These are phyloP conservation scores for Flammula alnicola DNA, from an alignment of 1,284 basidiomycete species.

Conservation along the genomic window DNA sequence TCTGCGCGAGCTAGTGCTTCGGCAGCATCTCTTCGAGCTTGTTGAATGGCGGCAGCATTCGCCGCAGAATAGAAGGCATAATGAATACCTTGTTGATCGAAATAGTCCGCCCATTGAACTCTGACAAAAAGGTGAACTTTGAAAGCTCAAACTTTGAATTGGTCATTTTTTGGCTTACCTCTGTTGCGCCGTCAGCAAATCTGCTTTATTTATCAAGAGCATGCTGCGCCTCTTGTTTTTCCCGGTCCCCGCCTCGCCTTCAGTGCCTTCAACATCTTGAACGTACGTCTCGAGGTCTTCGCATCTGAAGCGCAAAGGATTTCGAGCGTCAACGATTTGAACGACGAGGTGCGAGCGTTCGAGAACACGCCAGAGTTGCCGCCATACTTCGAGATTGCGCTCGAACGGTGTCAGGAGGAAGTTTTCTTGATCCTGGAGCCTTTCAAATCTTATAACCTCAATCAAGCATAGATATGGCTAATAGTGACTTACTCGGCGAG, in stretches of 20 bases:
- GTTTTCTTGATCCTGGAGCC: constrained; percentile 79
- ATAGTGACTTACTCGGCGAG: constrained; percentile 72
- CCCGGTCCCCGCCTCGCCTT: constrained; percentile 79
- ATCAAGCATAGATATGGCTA: not conserved
- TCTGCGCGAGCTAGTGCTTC: constrained; percentile 29
- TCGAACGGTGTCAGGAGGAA: constrained; percentile 94
- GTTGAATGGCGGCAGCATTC: constrained; percentile 85
- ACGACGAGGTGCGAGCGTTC: constrained; percentile 94
- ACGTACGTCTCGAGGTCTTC: constrained; percentile 93
- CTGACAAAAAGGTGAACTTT: constrained; percentile 18
- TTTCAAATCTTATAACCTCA: constrained; percentile 33
- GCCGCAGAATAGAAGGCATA: constrained; percentile 98
- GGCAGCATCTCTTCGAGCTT: constrained; percentile 65
- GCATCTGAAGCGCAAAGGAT: constrained; percentile 90
- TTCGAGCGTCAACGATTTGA: constrained; percentile 95
- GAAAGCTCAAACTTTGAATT: not conserved
- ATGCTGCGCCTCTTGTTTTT: constrained; percentile 77
- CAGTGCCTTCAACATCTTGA: constrained; percentile 73
- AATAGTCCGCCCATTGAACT: constrained; percentile 89
- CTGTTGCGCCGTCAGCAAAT: constrained; percentile 88
- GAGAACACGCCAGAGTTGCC: constrained; percentile 93
- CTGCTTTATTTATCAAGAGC: constrained; percentile 95
- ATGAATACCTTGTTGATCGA: constrained; percentile 79
- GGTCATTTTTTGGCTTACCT: constrained; percentile 52
- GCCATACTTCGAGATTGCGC: constrained; percentile 95